Conservation (phyloP, 495 filamentous ascomycete genomes). For the Penicillium macrosclerotiorum region DNA sequence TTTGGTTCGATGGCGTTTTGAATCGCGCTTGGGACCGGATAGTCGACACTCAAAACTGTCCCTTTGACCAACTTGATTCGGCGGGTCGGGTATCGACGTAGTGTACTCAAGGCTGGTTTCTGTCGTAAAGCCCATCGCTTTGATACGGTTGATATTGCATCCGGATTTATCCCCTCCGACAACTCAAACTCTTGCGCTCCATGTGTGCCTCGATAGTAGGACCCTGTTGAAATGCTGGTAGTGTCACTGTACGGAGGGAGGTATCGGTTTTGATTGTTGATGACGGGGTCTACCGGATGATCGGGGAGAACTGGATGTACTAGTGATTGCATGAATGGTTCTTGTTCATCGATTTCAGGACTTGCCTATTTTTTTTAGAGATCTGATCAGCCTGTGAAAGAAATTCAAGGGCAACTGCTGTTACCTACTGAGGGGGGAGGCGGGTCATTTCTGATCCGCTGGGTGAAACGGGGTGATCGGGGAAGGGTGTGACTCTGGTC, state of each 20-base stretch:
- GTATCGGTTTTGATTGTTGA: not conserved
- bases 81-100: conserved; percentile 82
- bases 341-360: not conserved
- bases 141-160: not conserved
- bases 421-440: not conserved
- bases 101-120: not conserved
- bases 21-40: conserved; percentile 95
- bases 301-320: not conserved
- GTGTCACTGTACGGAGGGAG: conserved; percentile 1
- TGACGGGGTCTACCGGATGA: not conserved
- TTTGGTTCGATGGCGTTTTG: conserved; percentile 91
- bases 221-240: not conserved
- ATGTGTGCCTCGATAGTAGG: not conserved
- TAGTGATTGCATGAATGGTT: conserved; percentile 2
- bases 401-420: not conserved
- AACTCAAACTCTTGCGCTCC: not conserved
- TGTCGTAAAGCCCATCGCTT: conserved; percentile 1
- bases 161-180: not conserved
- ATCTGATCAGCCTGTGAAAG: not conserved
- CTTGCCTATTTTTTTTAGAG: not conserved
- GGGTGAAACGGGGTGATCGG: not conserved
- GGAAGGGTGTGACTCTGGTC: not conserved
- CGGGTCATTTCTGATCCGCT: not conserved
- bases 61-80: conserved; percentile 96
- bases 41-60: conserved; percentile 91